These are phyloP conservation scores for Arxiozyma heterogenica DNA, from an alignment of 1,139 yeast genomes.

Conservation along the genomic window DNA sequence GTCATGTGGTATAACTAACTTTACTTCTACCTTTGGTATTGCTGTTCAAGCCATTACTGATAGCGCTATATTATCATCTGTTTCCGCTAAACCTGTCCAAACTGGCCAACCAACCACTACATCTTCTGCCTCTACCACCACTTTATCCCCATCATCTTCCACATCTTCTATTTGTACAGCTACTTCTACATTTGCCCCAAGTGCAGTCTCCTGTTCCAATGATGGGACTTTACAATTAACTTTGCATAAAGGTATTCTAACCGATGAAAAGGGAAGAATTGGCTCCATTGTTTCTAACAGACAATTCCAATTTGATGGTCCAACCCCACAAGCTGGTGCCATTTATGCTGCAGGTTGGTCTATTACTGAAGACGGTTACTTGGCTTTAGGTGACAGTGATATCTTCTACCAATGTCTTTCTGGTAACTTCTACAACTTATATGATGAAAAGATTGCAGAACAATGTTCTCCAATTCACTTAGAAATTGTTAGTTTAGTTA, in stretches of 20 bases:
- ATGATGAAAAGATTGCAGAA: slow-evolving; percentile 56
- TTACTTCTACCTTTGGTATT: slow-evolving; percentile 41
- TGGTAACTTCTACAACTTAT: slow-evolving; percentile 78
- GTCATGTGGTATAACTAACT: slow-evolving; percentile 37
- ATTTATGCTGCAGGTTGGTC: slow-evolving; percentile 84
- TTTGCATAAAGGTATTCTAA: slow-evolving; percentile 46
- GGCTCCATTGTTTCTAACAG: slow-evolving; percentile 80
- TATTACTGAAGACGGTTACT: slow-evolving; percentile 51
- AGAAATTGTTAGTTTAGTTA: slow-evolving; percentile 53
- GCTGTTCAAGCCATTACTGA: slow-evolving; percentile 10
- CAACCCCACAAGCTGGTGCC: slow-evolving; percentile 85
- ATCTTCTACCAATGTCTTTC: slow-evolving; percentile 74
- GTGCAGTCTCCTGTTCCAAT: slow-evolving; percentile 35
- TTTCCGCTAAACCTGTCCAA: slow-evolving; percentile 57
- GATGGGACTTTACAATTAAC: slow-evolving; percentile 47
- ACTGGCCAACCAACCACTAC: slow-evolving; percentile 3
- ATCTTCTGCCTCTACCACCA: slow-evolving; percentile 5
- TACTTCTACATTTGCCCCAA: slow-evolving; percentile 8
- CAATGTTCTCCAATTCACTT: slow-evolving; percentile 64
- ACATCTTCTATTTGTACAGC: slow-evolving; percentile 11
- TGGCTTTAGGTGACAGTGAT: slow-evolving; percentile 60
- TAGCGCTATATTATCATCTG: slow-evolving; percentile 34
- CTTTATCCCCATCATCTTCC: slow-evolving; percentile 10
- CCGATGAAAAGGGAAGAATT: slow-evolving; percentile 59
- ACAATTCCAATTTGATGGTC: slow-evolving; percentile 87